A percentile compares a stretch with the other conserved stretches of the same genome.
Conservation (phyloP, 148 eudicot species). For the Spergularia marina region DNA sequence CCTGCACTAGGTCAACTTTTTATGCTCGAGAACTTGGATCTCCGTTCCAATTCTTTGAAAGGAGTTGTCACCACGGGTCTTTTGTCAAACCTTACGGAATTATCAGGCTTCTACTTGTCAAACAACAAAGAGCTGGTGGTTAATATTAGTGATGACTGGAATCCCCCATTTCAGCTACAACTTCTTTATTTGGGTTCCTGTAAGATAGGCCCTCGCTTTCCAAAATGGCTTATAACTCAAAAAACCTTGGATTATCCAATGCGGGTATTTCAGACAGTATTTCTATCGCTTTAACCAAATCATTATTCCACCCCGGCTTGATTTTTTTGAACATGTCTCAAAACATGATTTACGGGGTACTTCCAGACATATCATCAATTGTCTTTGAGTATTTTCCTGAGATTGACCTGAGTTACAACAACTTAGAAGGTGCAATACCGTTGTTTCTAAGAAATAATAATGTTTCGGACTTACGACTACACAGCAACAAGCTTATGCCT, state of each 20-base stretch:
- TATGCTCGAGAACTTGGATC: constrained; percentile 22
- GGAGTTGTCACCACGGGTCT: constrained; percentile 23
- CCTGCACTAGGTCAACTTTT: constrained; percentile 19
- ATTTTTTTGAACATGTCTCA: constrained; percentile 12
- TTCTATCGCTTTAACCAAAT: constrained; percentile 13
- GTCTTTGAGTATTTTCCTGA: not conserved
- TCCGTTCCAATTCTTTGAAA: constrained; percentile 22
- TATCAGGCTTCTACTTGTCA: constrained; percentile 20
- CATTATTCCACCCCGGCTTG: not conserved
- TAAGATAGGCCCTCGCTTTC: constrained; percentile 27
- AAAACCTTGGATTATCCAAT: not conserved
- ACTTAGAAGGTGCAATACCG: constrained; percentile 21
- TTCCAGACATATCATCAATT: constrained; percentile 11
- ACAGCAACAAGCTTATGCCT: constrained; percentile 18
- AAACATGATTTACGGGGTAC: constrained; percentile 18
- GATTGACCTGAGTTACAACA: constrained; percentile 16
- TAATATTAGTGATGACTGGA: constrained; percentile 15
- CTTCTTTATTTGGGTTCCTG: not conserved
- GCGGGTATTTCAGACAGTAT: constrained; percentile 12
- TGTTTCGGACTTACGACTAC: not conserved
- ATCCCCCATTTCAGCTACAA: constrained; percentile 13
- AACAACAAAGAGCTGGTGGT: constrained; percentile 17
- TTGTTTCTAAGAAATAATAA: constrained; percentile 5
- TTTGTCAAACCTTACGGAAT: constrained; percentile 25
- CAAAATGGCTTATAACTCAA: constrained; percentile 21